Base-by-base conservation (phyloP, 306 rosid genomes). In the Acacia acuminata region DNA sequence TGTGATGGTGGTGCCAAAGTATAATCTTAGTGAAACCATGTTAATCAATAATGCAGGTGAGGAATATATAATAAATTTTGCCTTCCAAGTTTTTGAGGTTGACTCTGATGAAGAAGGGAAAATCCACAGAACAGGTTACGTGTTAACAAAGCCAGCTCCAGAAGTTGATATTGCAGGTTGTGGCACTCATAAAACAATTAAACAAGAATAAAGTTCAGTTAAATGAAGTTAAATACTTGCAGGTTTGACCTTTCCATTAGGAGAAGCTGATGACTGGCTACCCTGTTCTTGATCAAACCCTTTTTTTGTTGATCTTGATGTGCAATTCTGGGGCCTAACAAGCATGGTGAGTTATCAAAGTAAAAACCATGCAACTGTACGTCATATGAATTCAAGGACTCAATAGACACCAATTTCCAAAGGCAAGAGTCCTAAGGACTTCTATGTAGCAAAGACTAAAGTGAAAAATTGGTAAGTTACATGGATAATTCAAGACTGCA, bases 281-380 rank as follows among this genome's bases (percentile, higher is more conserved):
- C 86, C 20, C 60, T 45, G 73, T 78, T 85, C 88, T 19, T 84
- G 88, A 84, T 61, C 84, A 58, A 83, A 67, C 47, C 86, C 89
- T 24, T 76, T 76, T 76, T 83, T 82, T 91, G 75, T 89, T 89
- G 75, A 91, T 61, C 87, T 91, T 24, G 48, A 73, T 60, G 85
- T 91, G 90, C 84, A 91, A 81, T n/a, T 87, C 90, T 3, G 90
- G 85, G 8, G 91, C 92, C 92, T 89, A 77, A 8, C 36, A 40
- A 65, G 34, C 13, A 70, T 70, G 20, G 48, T 20, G 16, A 68
- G 53, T 2, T 27, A 40, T 40, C 32, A 2, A 42, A 40, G 14
- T 70, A 70, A 5, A 40, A 70, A 19, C 24, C 27, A 22, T 70
- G 27, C 34, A 70, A 48, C 17, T 7, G 25, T 50, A 27, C 1